Evolutionary conservation across 139 green algal species (phyloP).

Genomic region (Closterium sp.): DNA sequence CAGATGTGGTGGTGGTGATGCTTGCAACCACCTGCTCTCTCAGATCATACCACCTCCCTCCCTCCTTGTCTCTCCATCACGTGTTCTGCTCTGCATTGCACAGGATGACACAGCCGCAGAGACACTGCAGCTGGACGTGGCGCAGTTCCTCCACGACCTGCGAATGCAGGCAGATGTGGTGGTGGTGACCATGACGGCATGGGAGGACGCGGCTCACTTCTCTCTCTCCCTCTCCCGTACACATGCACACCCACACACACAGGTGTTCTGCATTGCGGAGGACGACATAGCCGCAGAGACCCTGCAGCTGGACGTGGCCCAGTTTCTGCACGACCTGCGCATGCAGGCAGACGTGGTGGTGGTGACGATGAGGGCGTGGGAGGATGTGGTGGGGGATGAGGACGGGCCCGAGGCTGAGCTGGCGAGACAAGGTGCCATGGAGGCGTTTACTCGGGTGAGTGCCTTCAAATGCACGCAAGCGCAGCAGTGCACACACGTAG

Average conservation of each 20-base stretch:
- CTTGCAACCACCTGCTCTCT: no score
- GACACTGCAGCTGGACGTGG: conserved; percentile 39
- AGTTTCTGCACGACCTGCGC: conserved; percentile 56
- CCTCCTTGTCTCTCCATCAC: background rate
- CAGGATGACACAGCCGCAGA: conserved; percentile 39
- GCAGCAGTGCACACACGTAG: background rate
- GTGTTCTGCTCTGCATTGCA: conserved; percentile 58
- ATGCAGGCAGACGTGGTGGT: conserved; percentile 35
- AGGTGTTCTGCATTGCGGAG: conserved; percentile 55
- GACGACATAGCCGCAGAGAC: conserved; percentile 38
- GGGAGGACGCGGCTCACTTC: conserved; percentile 44
- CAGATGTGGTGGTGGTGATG: conserved; percentile 37
- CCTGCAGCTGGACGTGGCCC: conserved; percentile 42
- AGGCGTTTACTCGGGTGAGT: conserved; percentile 9
- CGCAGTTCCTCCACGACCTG: conserved; percentile 55
- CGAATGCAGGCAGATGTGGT: conserved; percentile 52
- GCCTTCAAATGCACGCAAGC: background rate
- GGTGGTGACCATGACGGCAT: conserved; percentile 49
- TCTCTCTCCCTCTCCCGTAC: no score
- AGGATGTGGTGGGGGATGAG: conserved; percentile 26
- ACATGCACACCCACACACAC: no score
- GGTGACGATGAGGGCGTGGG: conserved; percentile 49
- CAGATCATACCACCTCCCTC: no score
- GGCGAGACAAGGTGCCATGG: conserved; percentile 14
- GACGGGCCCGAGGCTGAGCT: conserved; percentile 23